Conservation (phyloP, 2,329 filamentous ascomycete species). For the Ascochyta pisi region DNA sequence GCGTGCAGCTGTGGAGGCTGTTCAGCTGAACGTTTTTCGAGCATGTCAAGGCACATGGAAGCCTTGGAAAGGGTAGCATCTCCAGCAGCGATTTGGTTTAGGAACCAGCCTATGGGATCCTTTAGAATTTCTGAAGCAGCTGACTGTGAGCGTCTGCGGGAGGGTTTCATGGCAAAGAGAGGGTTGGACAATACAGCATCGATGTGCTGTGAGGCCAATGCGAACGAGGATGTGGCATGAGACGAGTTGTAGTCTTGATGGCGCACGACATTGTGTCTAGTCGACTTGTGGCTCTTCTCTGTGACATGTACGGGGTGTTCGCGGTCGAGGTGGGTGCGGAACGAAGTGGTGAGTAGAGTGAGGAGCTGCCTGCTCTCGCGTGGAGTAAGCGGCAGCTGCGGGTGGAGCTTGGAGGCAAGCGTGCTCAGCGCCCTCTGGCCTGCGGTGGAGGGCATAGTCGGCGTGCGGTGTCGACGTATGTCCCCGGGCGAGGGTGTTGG, state of each 20-base stretch:
- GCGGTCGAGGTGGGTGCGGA: conserved; percentile 67
- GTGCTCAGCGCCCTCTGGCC: conserved; percentile 46
- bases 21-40: conserved; percentile 26
- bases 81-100: conserved; percentile 49
- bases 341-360: conserved; percentile 66
- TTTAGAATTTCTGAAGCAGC: conserved; percentile 33
- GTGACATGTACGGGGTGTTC: conserved; percentile 55
- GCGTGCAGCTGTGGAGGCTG: conserved; percentile 7
- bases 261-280: not conserved
- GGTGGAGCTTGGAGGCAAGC: conserved; percentile 62
- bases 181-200: conserved; percentile 60
- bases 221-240: conserved; percentile 41
- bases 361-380: conserved; percentile 67
- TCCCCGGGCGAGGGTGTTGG: not conserved
- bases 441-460: conserved; percentile 59
- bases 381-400: conserved; percentile 60
- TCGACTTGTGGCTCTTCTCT: conserved; percentile 11
- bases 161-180: conserved; percentile 51
- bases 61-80: conserved; percentile 50
- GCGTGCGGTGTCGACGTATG: conserved; percentile 2
- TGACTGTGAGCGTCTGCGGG: conserved; percentile 35
- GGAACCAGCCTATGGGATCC: conserved; percentile 52
- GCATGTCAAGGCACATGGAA: conserved; percentile 46
- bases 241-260: conserved; percentile 15
- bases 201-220: conserved; percentile 55